Base-by-base conservation (phyloP, 2,329 filamentous ascomycete genomes). In the Penicillium paneum region DNA sequence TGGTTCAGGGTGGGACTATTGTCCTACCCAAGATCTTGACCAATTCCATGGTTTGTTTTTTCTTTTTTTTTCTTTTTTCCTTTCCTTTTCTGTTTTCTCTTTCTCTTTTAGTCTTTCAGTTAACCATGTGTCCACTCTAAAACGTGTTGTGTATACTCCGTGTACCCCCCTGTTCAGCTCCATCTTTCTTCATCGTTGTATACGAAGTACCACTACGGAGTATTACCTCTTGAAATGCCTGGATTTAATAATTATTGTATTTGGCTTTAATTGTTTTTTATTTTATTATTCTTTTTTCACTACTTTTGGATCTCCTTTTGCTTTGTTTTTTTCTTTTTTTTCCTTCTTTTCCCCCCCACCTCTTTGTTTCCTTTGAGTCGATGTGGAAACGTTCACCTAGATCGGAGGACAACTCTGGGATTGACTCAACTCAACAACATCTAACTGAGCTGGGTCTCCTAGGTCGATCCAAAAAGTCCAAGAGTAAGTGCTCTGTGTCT, bases 301-400 rank as follows among this genome's bases (percentile, higher is more conserved):
- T 21, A 24, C 45, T 54, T 55, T 48, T 44, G 15, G 44, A 46
- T 32, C 51, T 49, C 35, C 47, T 47, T 55, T 55, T 11, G 21
- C 13, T 40, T 59, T 38, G 52, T 43, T 58, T 40, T 43, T 36
- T 34, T 32, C 7, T 36, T 56, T 42, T 40, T 47, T 38, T 38
- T 39, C 50, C 28, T 45, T 56, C 31, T 19, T n/a, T 28, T 49
- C 42, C 45, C 44, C 57, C 54, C 58, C 57, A 52, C 55, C 52
- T 59, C 57, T 56, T 47, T 41, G 53, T 55, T 53, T 48, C 44
- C 52, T 62, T 57, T 56, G 59, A 53, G 43, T 57, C 65, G 65
- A 75, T 75, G 72, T 74, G 72, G 72, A 74, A 74, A 68, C 69
- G 70, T 47, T 71, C 71, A 54, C 66, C 71, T 67, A 72, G 69